Percentiles rank a stretch among this genome's conserved stretches.
Evolutionary conservation across 2,329 filamentous ascomycete genomes (phyloP).

Genomic region (Fusarium sp.): DNA sequence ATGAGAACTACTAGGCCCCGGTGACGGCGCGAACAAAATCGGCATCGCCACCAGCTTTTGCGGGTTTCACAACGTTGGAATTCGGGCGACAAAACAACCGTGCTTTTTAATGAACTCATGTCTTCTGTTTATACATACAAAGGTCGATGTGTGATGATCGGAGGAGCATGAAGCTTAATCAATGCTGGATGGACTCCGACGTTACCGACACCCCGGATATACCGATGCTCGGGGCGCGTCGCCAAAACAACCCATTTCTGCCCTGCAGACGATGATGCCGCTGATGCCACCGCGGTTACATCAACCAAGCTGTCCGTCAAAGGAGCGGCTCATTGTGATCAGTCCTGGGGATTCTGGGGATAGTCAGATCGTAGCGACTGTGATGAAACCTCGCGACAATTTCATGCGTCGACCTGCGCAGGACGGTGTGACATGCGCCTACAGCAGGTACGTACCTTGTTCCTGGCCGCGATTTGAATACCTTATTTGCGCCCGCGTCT

Average conservation of each 20-base stretch:
- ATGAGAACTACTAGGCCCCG: constrained; percentile 5
- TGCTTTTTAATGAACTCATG: neutral
- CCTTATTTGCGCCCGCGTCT: constrained; percentile 11
- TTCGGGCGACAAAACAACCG: neutral
- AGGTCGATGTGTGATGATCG: neutral
- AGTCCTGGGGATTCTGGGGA: neutral
- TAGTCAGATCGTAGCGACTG: neutral
- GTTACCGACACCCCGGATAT: constrained; percentile 28
- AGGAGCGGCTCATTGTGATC: neutral
- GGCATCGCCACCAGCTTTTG: constrained; percentile 17
- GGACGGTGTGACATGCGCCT: constrained; percentile 10
- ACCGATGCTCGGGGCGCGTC: constrained; percentile 18
- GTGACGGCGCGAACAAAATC: constrained; percentile 9
- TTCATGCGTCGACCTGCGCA: constrained; percentile 10
- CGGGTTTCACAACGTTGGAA: neutral
- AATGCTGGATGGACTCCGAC: constrained; percentile 6
- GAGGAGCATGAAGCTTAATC: neutral
- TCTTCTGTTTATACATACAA: neutral
- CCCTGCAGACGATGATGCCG: neutral
- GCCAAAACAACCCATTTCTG: constrained; percentile 3
- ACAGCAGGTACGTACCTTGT: constrained; percentile 19
- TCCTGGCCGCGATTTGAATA: constrained; percentile 3
- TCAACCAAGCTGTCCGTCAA: neutral
- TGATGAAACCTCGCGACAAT: constrained; percentile 25
- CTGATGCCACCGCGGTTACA: constrained; percentile 12